phyloP scores from a whole-genome alignment of 1,139 yeast genomes.

The Candida frijolesensis region DNA sequence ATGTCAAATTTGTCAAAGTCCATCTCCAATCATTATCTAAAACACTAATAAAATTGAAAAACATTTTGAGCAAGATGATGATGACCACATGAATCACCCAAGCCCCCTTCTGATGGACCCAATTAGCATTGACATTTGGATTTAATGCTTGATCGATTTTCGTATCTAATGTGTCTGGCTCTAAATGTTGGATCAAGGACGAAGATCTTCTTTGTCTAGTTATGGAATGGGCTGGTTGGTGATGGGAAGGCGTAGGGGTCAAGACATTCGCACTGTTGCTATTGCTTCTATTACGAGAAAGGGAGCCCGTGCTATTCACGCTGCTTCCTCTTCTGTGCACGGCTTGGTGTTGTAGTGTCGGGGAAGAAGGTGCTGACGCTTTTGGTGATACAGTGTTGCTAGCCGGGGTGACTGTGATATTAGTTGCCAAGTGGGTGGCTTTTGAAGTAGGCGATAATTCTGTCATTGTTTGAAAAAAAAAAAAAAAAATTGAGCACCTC shows the following conservation, averaged over 20 bases:
- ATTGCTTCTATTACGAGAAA: constrained; percentile 15
- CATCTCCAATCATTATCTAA: constrained; percentile 81
- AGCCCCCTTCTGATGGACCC: constrained; percentile 96
- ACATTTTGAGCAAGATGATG: constrained; percentile 68
- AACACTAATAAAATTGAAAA: constrained; percentile 75
- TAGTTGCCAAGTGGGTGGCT: not conserved
- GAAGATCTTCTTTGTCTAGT: constrained; percentile 52
- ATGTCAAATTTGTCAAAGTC: constrained; percentile 90
- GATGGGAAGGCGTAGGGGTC: constrained; percentile 34
- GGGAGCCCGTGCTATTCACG: constrained; percentile 9
- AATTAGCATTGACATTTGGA: constrained; percentile 89
- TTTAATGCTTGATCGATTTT: constrained; percentile 88
- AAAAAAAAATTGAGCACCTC: no score
- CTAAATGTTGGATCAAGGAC: constrained; percentile 76
- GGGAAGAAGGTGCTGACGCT: not conserved
- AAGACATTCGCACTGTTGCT: constrained; percentile 12
- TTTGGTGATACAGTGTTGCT: constrained; percentile 2
- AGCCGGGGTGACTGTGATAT: constrained; percentile 2
- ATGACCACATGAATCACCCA: constrained; percentile 92
- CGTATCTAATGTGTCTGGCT: constrained; percentile 90
- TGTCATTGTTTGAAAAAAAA: not conserved
- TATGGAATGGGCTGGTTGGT: constrained; percentile 24
- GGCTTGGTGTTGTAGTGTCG: not conserved
- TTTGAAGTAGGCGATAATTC: not conserved
- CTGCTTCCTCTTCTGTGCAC: constrained; percentile 7